phyloP scores from a whole-genome alignment of 2,329 filamentous ascomycete genomes.

The Fusarium sp. region DNA sequence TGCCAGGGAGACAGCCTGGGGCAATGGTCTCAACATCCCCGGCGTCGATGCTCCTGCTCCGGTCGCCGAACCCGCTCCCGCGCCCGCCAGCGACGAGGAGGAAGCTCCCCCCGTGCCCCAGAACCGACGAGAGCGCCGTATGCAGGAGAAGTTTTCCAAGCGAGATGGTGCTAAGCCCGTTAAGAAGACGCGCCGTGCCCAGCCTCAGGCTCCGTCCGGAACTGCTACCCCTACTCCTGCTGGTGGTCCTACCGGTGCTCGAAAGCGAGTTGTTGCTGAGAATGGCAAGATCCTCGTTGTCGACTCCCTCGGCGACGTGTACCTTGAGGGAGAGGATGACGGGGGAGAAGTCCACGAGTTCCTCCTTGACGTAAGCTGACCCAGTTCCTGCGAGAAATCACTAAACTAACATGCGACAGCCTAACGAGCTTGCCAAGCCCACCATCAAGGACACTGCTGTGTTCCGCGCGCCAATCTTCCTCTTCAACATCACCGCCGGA shows the following conservation, averaged over 20 bases:
- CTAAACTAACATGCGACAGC: conserved; percentile 61
- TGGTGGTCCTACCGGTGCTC: conserved; percentile 73
- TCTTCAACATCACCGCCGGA: conserved; percentile 70
- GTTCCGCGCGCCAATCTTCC: conserved; percentile 80
- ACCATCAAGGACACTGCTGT: conserved; percentile 86
- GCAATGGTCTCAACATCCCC: conserved; percentile 81
- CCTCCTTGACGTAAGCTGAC: conserved; percentile 82
- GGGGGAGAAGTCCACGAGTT: conserved; percentile 87
- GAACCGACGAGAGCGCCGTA: conserved; percentile 88
- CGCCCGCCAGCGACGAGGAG: conserved; percentile 62
- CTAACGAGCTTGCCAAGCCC: conserved; percentile 82
- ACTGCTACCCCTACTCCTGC: conserved; percentile 67
- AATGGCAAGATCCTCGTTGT: conserved; percentile 97
- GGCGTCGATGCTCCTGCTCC: conserved; percentile 68
- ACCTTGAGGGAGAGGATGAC: conserved; percentile 90
- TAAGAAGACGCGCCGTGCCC: conserved; percentile 60
- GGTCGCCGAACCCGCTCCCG: conserved; percentile 59
- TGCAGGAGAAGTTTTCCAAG: conserved; percentile 87
- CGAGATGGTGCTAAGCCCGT: conserved; percentile 72
- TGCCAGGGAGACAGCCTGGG: conserved; percentile 90
- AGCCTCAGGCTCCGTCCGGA: conserved; percentile 47
- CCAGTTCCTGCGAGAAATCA: not conserved
- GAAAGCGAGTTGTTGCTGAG: conserved; percentile 90
- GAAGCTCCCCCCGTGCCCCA: conserved; percentile 67
- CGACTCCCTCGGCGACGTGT: conserved; percentile 92